Percentiles rank a stretch among this genome's conserved stretches.
Conservation (phyloP, 495 filamentous ascomycete species). For the Hyaloscypha variabilis region DNA sequence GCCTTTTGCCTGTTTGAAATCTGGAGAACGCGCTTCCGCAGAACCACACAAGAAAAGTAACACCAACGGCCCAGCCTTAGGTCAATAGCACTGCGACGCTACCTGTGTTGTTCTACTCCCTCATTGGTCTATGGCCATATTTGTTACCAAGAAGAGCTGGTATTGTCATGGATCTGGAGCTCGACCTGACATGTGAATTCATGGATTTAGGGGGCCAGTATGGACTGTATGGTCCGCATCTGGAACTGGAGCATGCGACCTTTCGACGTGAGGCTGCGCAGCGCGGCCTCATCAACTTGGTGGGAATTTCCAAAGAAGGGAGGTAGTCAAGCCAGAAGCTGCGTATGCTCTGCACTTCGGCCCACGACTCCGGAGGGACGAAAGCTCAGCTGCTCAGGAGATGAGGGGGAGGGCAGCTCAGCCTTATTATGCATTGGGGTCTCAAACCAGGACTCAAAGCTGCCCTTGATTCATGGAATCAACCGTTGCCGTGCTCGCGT, state of each 20-base stretch:
- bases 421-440: not conserved
- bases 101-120: not conserved
- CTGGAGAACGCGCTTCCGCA: conserved; percentile 19
- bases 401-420: not conserved
- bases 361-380: not conserved
- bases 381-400: not conserved
- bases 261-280: not conserved
- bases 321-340: not conserved
- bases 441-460: conserved; percentile 5
- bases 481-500: not conserved
- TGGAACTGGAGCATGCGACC: conserved; percentile 4
- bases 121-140: conserved; percentile 4
- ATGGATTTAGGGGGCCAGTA: conserved; percentile 9
- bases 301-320: not conserved
- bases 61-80: not conserved
- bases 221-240: conserved; percentile 10
- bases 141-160: conserved; percentile 8
- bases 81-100: not conserved
- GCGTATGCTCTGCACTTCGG: not conserved
- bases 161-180: not conserved
- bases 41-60: not conserved
- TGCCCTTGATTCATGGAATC: conserved; percentile 18
- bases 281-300: not conserved
- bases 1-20: conserved; percentile 21
- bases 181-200: not conserved